Percentiles rank a stretch among this genome's conserved stretches.
phyloP scores from a whole-genome alignment of 305 asterid species.

The Fraxinus albicans region DNA sequence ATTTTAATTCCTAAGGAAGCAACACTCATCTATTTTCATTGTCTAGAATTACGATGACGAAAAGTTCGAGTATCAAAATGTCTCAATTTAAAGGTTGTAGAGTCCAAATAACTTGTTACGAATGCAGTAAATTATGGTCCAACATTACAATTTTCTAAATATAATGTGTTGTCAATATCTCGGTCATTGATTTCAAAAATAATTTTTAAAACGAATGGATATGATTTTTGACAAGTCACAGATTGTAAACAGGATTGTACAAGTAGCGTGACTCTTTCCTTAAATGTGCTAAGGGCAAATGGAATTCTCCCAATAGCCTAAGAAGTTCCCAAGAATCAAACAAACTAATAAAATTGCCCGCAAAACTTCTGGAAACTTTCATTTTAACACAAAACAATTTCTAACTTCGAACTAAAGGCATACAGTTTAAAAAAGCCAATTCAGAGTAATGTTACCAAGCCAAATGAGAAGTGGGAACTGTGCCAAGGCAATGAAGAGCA shows the following conservation, averaged over 20 bases:
- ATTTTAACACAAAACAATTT: not conserved
- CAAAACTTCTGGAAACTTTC: not conserved
- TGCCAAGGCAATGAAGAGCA: slow-evolving; percentile 46
- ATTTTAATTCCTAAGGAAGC: not conserved
- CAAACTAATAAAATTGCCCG: not conserved
- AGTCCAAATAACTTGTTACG: not conserved
- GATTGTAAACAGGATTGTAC: not conserved
- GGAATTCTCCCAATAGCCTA: not conserved
- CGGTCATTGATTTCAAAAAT: not conserved
- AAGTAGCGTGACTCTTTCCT: not conserved
- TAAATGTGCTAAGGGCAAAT: not conserved
- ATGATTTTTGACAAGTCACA: not conserved
- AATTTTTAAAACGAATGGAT: no score
- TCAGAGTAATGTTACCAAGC: slow-evolving; percentile 45
- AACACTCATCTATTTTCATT: not conserved
- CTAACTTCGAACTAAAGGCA: not conserved
- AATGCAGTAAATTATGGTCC: not conserved
- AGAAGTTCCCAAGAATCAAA: not conserved
- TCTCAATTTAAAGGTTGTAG: not conserved
- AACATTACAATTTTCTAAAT: not conserved
- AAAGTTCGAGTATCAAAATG: not conserved
- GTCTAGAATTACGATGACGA: not conserved
- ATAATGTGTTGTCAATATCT: not conserved
- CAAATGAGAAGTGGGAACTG: slow-evolving; percentile 50
- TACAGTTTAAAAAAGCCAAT: slow-evolving; percentile 33